Evolutionary conservation across 768 basidiomycete genomes (phyloP).

Genomic region (Tephrocybe sp.): DNA sequence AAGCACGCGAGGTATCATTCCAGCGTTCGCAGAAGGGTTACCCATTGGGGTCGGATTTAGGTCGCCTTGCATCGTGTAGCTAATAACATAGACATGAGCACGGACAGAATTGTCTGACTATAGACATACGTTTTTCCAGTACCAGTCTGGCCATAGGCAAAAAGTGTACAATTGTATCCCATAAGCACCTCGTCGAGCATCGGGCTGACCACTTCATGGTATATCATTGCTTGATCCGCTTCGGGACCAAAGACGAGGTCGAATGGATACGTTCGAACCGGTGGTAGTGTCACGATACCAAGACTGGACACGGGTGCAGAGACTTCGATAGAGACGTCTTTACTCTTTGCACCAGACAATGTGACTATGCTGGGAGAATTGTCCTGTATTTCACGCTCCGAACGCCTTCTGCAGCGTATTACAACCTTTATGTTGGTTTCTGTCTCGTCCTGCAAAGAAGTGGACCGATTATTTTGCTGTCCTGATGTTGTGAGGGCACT

Average conservation of each 20-base stretch:
- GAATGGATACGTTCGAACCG: constrained; percentile 87
- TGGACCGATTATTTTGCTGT: constrained; percentile 17
- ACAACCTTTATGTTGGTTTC: constrained; percentile 94
- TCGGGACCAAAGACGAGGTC: constrained; percentile 97
- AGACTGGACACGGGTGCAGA: constrained; percentile 66
- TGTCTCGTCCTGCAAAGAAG: constrained; percentile 37
- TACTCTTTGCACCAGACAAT: constrained; percentile 72
- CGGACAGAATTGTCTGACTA: background rate
- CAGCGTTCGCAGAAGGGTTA: constrained; percentile 85
- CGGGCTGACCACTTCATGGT: constrained; percentile 89
- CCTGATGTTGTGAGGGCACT: constrained; percentile 4
- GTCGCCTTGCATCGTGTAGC: constrained; percentile 98
- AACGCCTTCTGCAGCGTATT: constrained; percentile 84
- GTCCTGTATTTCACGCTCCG: constrained; percentile 80
- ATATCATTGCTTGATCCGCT: constrained; percentile 93
- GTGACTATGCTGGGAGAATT: constrained; percentile 87
- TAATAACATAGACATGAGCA: constrained; percentile 23
- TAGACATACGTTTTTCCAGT: constrained; percentile 93
- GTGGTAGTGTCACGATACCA: constrained; percentile 73
- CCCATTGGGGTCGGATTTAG: constrained; percentile 79
- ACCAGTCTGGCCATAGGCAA: constrained; percentile 98
- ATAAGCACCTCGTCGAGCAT: constrained; percentile 92
- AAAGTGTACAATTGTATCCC: constrained; percentile 97
- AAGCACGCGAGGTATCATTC: constrained; percentile 93
- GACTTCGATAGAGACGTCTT: constrained; percentile 81